Percentiles rank a stretch among this genome's conserved stretches.
Conservation (phyloP, 2,329 filamentous ascomycete species). For the Davidsoniella australis region DNA sequence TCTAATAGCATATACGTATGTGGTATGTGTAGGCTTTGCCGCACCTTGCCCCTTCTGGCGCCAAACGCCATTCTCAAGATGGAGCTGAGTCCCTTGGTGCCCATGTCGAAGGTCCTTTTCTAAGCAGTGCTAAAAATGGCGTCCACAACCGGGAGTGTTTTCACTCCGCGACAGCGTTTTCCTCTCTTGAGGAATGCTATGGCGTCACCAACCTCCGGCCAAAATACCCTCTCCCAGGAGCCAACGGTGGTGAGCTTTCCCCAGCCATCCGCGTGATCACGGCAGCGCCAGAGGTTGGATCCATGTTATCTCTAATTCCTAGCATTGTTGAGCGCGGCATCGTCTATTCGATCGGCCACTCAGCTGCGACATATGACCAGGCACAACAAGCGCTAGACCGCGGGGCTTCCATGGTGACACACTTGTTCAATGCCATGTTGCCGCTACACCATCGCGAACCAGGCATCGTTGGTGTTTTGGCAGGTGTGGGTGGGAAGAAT, state of each 20-base stretch:
- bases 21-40: conserved; percentile 40
- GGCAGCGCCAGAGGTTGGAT: conserved; percentile 63
- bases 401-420: conserved; percentile 78
- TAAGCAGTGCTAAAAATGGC: conserved; percentile 68
- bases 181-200: conserved; percentile 55
- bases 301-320: conserved; percentile 52
- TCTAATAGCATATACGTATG: not conserved
- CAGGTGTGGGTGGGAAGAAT: conserved; percentile 16
- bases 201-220: conserved; percentile 48
- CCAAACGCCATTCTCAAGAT: conserved; percentile 38
- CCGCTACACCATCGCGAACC: conserved; percentile 83
- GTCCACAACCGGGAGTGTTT: conserved; percentile 66
- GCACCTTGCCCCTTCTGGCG: conserved; percentile 56
- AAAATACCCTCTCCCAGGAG: conserved; percentile 13
- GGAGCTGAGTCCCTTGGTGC: conserved; percentile 80
- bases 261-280: conserved; percentile 62
- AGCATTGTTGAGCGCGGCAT: conserved; percentile 49
- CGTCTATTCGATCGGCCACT: conserved; percentile 68
- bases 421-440: conserved; percentile 87
- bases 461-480: conserved; percentile 68
- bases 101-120: conserved; percentile 81
- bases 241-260: conserved; percentile 17
- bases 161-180: conserved; percentile 42
- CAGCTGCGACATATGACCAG: conserved; percentile 73
- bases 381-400: conserved; percentile 53